Evolutionary conservation across 192 early-diverging fungal genomes (phyloP), one percentile per base, ranked within the genome.

Genomic region (Geranomyces michiganensis): DNA sequence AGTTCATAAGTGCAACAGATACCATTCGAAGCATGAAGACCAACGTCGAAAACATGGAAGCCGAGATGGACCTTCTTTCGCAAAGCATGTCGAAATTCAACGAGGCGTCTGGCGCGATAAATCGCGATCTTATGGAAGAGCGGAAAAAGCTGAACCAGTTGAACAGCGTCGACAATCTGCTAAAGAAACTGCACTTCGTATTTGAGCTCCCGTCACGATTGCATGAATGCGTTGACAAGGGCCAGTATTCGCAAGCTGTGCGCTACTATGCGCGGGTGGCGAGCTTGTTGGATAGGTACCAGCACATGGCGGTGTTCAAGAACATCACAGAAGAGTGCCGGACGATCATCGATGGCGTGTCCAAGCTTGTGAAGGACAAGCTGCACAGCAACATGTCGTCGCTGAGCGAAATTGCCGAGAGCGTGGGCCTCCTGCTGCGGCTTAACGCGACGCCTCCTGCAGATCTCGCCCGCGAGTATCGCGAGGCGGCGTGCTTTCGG

Each of bases 1-100:
- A 96, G 83, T 97, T 99, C 71, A 94, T 97, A 56, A 91, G 88
- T 45, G 96, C 96, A 0, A 94, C 94, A 1, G 94, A 97, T 62
- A 94, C 96, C 0, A 94, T 99, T 53, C 71, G 85, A 61, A 87
- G 88, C 83, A 95, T 98, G 92, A 89, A 89, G 75, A 82, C 82
- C 4, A 91, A 94, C 70, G 92, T 94, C 7, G 92, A 93, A 56
- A 84, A 85, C 51, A 92, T 98, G 89, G 92, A 96, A 62, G 80
- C 80, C 1, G 91, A 95, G 72, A 94, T 96, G 92, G 80, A 75
- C 47, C 76, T 87, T 46, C 80, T 98, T 41, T 81, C 87, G 24
- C 68, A 80, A 44, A 91, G 88, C 55, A 89, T 98, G 62, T 68
- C 75, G 21, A 77, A 77, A 12, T 92, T 98, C 21, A 85, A 87